A percentile compares a stretch with the other conserved stretches of the same genome.
phyloP scores from a whole-genome alignment of 345 rosid genomes.

The Hirschfeldia incana region DNA sequence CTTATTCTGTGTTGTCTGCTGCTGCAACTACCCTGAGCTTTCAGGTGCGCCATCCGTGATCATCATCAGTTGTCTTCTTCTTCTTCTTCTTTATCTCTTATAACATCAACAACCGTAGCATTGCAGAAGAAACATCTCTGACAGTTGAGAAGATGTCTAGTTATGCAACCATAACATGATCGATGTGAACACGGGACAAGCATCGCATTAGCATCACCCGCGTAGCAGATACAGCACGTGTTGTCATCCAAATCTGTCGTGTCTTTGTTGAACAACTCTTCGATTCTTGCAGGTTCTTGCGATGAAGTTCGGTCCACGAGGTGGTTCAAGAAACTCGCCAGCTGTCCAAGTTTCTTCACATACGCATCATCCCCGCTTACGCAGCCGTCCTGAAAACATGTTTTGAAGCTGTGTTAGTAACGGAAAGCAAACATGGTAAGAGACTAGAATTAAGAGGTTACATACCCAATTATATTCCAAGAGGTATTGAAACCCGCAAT shows the following conservation, averaged over 20 bases:
- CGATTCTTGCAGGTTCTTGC: constrained; percentile 42
- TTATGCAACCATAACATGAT: constrained; percentile 92
- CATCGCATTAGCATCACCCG: constrained; percentile 60
- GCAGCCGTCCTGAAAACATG: constrained; percentile 57
- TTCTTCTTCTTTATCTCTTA: constrained; percentile 30
- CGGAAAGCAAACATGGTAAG: not conserved
- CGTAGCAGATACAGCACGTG: constrained; percentile 87
- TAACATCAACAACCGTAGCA: constrained; percentile 65
- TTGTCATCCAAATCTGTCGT: constrained; percentile 54
- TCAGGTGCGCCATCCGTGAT: not conserved
- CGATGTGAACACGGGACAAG: constrained; percentile 80
- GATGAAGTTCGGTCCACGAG: constrained; percentile 48
- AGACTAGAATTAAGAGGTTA: constrained; percentile 34
- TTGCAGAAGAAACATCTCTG: constrained; percentile 96
- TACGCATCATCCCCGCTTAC: constrained; percentile 55
- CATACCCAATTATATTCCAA: constrained; percentile 83
- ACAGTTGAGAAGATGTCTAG: constrained; percentile 89
- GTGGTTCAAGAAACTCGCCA: constrained; percentile 62
- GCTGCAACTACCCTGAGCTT: constrained; percentile 20
- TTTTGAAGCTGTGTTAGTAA: not conserved
- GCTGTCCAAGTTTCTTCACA: constrained; percentile 54
- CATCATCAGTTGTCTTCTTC: constrained; percentile 9
- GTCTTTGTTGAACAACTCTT: constrained; percentile 36
- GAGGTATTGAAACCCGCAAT: constrained; percentile 77
- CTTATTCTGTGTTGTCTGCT: not conserved